Conservation (phyloP, 768 basidiomycete genomes). For the Tulasnella sp. region DNA sequence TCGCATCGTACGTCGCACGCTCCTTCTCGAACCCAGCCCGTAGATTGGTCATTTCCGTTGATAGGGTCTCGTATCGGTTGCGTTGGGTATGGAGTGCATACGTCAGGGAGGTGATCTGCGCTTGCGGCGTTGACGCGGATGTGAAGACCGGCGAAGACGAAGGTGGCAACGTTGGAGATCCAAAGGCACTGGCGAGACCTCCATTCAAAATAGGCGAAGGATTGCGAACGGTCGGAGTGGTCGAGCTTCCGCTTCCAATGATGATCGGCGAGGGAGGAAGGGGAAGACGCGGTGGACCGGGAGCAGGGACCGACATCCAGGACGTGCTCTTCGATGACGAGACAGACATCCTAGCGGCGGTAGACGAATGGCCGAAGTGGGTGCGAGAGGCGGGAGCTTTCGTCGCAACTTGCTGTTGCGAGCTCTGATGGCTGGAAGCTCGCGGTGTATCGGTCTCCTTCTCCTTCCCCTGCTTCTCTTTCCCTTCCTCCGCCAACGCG, state of each 20-base stretch:
- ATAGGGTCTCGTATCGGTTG: slow-evolving; percentile 6
- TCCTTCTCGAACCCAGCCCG: slow-evolving; percentile 1
- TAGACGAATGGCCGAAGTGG: not conserved
- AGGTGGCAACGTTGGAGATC: not conserved
- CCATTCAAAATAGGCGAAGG: not conserved
- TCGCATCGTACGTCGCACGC: slow-evolving; percentile 1
- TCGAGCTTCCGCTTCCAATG: not conserved
- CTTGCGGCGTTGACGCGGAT: not conserved
- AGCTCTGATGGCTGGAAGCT: not conserved
- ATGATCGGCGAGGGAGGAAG: slow-evolving; percentile 3
- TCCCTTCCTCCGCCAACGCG: slow-evolving; percentile 1
- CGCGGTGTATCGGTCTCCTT: not conserved
- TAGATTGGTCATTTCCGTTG: not conserved
- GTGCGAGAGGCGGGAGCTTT: not conserved
- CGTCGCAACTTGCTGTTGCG: no score
- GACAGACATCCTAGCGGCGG: not conserved
- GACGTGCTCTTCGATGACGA: not conserved
- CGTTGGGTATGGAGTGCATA: slow-evolving; percentile 13
- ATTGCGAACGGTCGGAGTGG: not conserved
- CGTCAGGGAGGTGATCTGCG: slow-evolving; percentile 11
- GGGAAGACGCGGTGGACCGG: slow-evolving; percentile 2
- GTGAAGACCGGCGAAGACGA: not conserved
- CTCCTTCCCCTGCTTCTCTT: not conserved
- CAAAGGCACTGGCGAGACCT: not conserved
- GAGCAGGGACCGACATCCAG: not conserved